Base-by-base conservation (phyloP, 768 basidiomycete species). In the Scleroderma bovista region DNA sequence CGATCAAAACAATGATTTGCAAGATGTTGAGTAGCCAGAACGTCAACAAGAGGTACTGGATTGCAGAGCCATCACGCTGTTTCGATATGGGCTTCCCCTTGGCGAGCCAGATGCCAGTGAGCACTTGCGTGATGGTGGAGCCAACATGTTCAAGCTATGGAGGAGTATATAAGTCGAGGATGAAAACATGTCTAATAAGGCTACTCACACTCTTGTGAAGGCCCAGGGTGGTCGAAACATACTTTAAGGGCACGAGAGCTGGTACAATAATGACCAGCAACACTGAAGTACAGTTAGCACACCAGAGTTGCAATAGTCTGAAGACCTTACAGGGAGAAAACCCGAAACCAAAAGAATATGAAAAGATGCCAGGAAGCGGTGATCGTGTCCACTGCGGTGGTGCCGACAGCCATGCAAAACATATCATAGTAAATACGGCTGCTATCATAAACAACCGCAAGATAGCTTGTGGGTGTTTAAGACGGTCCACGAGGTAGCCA, bases 221-320 rank as follows among this genome's bases (percentile, higher is more conserved):
- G 1, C 86, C 88, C 0, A 90, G 72, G 4, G 85, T 86, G 1
- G 88, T 89, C 2, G 85, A 84, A 40, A 90, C 80, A 62, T 84
- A 89, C 61, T 84, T 84, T n/a, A 75, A 56, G 7, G 80, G 76
- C 0, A 90, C 85, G 24, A 90, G 77, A 47, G 75, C 77, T 1
- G 88, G 86, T 0, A 89, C 88, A 31, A 90, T 72, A 15, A 90
- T 73, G 8, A 86, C 88, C 12, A 89, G 72, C 10, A 90, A 68
- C 24, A 89, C 87, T 88, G 54, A 26, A 15, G 4, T 37, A 31
- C 34, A 36, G 19, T 59, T 31, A 55, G 38, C 55, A 39, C 39
- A 13, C 13, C 11, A 20, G 3, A 24, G 51, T 33, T 32, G 15
- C 15, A 9, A 13, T 43, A 19, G 53, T 44, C 16, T 19, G 31